Evolutionary conservation across 495 filamentous ascomycete species (phyloP), one percentile per base, ranked within the genome.

Genomic region (Aspergillus leporis): DNA sequence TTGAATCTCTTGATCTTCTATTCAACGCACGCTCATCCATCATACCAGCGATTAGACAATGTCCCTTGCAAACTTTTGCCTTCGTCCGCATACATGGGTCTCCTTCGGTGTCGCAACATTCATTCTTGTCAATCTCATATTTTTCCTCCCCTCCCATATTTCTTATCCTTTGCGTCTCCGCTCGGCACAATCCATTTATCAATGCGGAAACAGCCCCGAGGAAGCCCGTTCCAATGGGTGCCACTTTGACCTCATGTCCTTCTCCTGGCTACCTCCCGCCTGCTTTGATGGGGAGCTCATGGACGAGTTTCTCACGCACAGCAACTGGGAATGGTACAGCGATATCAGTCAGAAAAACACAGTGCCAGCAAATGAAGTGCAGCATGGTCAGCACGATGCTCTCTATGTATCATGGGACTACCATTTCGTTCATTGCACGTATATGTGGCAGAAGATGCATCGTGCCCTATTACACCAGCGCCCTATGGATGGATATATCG

Each of bases 381-480:
- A 56, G 28, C n/a, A 51, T 9, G 55, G 54, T 4, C 61, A 67
- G 23, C 36, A 36, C 5, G 31, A 50, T 1, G 53, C 38, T 12
- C 59, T 72, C 28, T 74, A 58, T 40, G 72, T 75, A 31, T 64
- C 53, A 12, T 70, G 70, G 66, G 61, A 71, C 14, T 75, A 72
- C 48, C 73, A 75, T 55, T 22, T 74, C 10, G 14, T 40, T 1
- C 71, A 74, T 47, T 75, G 71, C 48, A 64, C 64, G 31, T 71
- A 66, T 30, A 69, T 70, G 66, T 75, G 71, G 71, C 32, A 61
- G 41, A 68, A 72, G 55, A 53, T 74, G 58, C 71, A 74, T 21
- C 60, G 67, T 4, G 73, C 67, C 40, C 38, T 51, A 7, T n/a
- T 49, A n/a, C 43, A 49, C 0, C 45, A 51, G 22, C 43, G 1